These are phyloP conservation scores for Iris macrosiphon DNA, from an alignment of 106 monocot species.

Conservation along the genomic window DNA sequence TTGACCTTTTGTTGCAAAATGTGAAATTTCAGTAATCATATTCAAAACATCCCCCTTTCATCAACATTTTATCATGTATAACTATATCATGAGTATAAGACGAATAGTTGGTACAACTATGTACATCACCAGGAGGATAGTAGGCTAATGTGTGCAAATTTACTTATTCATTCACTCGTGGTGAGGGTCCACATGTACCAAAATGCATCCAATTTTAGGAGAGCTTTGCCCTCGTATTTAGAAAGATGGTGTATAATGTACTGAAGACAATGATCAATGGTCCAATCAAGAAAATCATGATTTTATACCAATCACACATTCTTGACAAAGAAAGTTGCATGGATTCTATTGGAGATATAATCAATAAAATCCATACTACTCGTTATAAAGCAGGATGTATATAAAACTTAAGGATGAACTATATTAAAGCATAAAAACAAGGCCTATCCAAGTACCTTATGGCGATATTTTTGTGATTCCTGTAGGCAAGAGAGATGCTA, in stretches of 20 bases:
- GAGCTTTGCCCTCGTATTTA: no score
- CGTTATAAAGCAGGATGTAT: neutral
- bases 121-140: no score
- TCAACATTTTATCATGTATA: no score
- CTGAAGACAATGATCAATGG: neutral
- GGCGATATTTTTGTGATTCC: constrained; percentile 81
- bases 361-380: neutral
- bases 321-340: neutral
- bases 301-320: neutral
- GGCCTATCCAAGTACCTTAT: constrained; percentile 26
- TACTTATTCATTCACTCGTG: no score
- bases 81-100: no score
- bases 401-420: neutral
- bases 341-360: neutral
- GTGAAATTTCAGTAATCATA: no score
- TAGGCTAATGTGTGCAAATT: no score
- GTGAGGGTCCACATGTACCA: no score
- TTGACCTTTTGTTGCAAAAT: no score
- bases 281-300: neutral
- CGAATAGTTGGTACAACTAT: no score
- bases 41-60: no score
- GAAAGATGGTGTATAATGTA: neutral
- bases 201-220: no score
- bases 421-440: neutral
- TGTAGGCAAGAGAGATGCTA: constrained; percentile 75